Evolutionary conservation across 1,139 yeast genomes (phyloP).

Genomic region (Groenewaldozyma sp.): DNA sequence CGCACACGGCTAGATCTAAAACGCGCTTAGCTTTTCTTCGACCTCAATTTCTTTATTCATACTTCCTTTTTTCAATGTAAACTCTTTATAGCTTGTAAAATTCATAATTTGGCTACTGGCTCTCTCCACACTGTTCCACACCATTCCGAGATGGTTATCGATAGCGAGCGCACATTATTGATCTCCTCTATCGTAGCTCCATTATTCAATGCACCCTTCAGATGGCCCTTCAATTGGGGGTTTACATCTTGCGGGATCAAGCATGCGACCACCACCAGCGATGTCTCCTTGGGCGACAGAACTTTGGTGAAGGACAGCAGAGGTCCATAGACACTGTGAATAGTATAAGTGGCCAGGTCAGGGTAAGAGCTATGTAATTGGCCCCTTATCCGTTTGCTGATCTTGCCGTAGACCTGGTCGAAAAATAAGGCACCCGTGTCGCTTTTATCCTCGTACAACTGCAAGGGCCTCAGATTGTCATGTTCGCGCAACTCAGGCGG

Average conservation of each 20-base stretch:
- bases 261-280: slow-evolving; percentile 67
- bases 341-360: slow-evolving; percentile 68
- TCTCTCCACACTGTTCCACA: slow-evolving; percentile 61
- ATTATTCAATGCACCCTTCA: slow-evolving; percentile 72
- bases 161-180: slow-evolving; percentile 48
- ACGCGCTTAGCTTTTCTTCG: background rate
- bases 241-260: slow-evolving; percentile 91
- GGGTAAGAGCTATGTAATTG: slow-evolving; percentile 75
- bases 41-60: background rate
- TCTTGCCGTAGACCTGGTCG: slow-evolving; percentile 67
- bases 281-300: slow-evolving; percentile 60
- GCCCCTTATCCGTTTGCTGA: slow-evolving; percentile 53
- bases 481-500: slow-evolving; percentile 41
- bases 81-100: too few species aligned
- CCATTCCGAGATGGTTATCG: slow-evolving; percentile 64
- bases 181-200: slow-evolving; percentile 66
- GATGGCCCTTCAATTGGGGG: slow-evolving; percentile 86
- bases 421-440: slow-evolving; percentile 56
- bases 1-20: background rate
- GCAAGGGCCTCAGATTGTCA: slow-evolving; percentile 16
- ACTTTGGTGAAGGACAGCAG: slow-evolving; percentile 60
- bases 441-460: slow-evolving; percentile 11
- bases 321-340: slow-evolving; percentile 70
- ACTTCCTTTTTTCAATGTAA: background rate
- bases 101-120: slow-evolving; percentile 47